Evolutionary conservation across 2,329 filamentous ascomycete species (phyloP), one percentile per base, ranked within the genome.

Genomic region (Alternaria hordeiaustralica): DNA sequence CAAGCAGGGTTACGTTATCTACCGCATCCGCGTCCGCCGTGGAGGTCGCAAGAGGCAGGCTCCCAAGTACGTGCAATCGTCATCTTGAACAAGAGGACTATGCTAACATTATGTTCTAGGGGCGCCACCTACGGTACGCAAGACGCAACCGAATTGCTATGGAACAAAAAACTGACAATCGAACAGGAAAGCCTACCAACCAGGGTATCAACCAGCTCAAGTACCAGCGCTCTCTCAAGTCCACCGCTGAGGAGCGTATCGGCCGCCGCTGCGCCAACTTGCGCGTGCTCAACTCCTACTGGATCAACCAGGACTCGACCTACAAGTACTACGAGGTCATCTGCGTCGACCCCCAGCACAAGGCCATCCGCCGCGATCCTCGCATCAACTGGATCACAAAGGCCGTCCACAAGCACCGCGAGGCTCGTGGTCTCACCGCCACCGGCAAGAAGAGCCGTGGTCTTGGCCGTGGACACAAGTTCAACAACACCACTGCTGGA

Each of bases 261-360:
- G 96, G 96, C 82, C 94, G 94, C 85, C 94, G 95, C 84, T 97
- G 94, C 88, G 94, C 94, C 87, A 99, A 99, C 88, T 87, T 99
- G 85, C 94, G 96, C 83, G 96, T 99, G 82, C 92, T 99, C 82
- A 99, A 99, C 92, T 98, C 95, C 72, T 99, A 99, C 94, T 99
- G 96, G 96, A 93, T 99, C 89, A 99, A 99, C 92, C 94, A 98
- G 90, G 96, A 99, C 89, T 97, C 94, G 68, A 99, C 96, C 86
- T 99, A 98, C 93, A 99, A 99, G 90, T 99, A 99, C 92, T 99
- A 90, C 89, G 96, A 99, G 88, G 91, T 98, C 86, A 98, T 99
- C 88, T 93, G 97, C 82, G 95, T 99, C 83, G 96, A 99, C 88
- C 96, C 96, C 84, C 92, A 96, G 88, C 96, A 99, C 93, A 98